phyloP scores from a whole-genome alignment of 345 rosid genomes.

The Corchorus olitorius region DNA sequence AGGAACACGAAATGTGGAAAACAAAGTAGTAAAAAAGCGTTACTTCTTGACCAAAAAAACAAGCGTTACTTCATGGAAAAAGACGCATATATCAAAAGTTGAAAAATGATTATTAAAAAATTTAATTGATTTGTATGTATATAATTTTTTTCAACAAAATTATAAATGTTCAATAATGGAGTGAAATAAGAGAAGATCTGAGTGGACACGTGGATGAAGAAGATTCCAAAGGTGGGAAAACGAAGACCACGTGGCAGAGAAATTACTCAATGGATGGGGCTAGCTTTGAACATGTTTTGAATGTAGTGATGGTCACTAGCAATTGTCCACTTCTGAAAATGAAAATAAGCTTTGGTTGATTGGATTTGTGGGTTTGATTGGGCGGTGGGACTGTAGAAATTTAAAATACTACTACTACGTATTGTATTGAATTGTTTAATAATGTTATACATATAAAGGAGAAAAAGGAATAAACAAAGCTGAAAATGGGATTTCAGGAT shows the following conservation, averaged over 20 bases:
- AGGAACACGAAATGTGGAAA: conserved; percentile 26
- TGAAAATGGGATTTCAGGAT: not conserved
- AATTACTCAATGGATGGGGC: not conserved
- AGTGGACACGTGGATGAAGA: not conserved
- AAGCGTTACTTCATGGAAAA: not conserved
- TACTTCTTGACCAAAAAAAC: too few relatives aligned
- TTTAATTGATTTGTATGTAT: too few relatives aligned
- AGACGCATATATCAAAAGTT: not conserved
- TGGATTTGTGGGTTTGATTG: conserved; percentile 13
- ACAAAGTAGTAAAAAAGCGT: not conserved
- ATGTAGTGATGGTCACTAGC: conserved; percentile 3
- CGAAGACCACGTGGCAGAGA: conserved; percentile 17
- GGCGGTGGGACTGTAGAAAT: conserved; percentile 34
- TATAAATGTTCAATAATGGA: not conserved
- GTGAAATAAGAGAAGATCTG: not conserved
- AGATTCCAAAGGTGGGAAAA: conserved; percentile 1
- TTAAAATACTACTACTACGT: not conserved
- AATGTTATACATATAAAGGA: not conserved
- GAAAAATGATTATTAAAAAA: not conserved
- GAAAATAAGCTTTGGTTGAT: conserved; percentile 7
- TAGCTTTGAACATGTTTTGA: not conserved
- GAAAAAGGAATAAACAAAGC: not conserved
- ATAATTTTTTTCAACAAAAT: not conserved
- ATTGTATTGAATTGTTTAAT: too few relatives aligned
- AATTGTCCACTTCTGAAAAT: conserved; percentile 10